These are phyloP conservation scores for Paxillus ammoniavirescens DNA, from an alignment of 768 basidiomycete genomes.

Conservation along the genomic window DNA sequence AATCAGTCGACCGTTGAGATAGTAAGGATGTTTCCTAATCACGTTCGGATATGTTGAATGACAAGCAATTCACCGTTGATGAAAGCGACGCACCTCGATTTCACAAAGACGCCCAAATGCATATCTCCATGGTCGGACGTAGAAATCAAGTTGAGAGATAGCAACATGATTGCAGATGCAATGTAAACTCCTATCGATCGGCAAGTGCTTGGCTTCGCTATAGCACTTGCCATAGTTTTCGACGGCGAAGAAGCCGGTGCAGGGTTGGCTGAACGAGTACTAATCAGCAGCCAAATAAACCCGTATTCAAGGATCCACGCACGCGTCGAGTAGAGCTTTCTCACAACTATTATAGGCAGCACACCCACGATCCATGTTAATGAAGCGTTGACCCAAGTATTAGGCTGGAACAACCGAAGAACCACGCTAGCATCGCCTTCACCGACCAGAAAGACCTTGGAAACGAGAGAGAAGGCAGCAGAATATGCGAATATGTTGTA, in stretches of 20 bases:
- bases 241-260: slow-evolving; percentile 53
- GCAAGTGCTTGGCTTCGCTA: slow-evolving; percentile 46
- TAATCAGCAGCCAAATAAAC: not conserved
- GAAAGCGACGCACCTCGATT: slow-evolving; percentile 51
- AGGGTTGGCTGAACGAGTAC: slow-evolving; percentile 38
- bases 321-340: slow-evolving; percentile 63
- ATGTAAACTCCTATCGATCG: slow-evolving; percentile 47
- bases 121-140: slow-evolving; percentile 34
- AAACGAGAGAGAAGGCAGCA: slow-evolving; percentile 44
- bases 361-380: slow-evolving; percentile 51
- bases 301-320: slow-evolving; percentile 23
- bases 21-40: slow-evolving; percentile 68
- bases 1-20: slow-evolving; percentile 66
- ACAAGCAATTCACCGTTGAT: not conserved
- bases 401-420: slow-evolving; percentile 40
- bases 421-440: slow-evolving; percentile 21
- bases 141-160: slow-evolving; percentile 43
- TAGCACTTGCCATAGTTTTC: slow-evolving; percentile 42
- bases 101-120: slow-evolving; percentile 56
- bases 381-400: slow-evolving; percentile 41
- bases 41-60: not conserved
- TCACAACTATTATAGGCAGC: slow-evolving; percentile 54
- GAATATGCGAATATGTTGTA: slow-evolving; percentile 54
- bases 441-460: slow-evolving; percentile 33
- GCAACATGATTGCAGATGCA: slow-evolving; percentile 43